Evolutionary conservation across 1,139 yeast species (phyloP), one percentile per base, ranked within the genome.

Genomic region (Sugiyamaella sp.): DNA sequence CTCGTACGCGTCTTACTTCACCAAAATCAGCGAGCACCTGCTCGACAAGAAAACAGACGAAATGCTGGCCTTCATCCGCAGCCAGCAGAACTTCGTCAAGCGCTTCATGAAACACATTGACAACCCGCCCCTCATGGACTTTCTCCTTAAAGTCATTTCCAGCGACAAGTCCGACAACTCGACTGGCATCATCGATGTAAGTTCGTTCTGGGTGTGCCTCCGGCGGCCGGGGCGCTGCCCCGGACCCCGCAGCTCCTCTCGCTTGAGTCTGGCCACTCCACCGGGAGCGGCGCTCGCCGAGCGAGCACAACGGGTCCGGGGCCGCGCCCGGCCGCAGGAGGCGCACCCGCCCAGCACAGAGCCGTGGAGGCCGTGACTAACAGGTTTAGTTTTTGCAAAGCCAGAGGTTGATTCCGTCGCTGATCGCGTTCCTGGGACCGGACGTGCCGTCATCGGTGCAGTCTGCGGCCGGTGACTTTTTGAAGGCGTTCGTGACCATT

Each of bases 391-490:
- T 82, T 56, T 74, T 86, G 56, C 89, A 85, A 64, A 75, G 78
- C 29, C 93, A 86, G 70, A 70, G 75, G 51, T 76, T 85, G 58
- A 84, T 85, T 27, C 80, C 82, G 9, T 75, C 79, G 40, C 76
- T 86, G 63, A 76, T 86, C 40, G 72, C 78, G 39, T 82, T 82
- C 49, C 74, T 86, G 58, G 85, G 81, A 45, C 77, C 81, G n/a
- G 81, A 79, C 8, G 69, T 74, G 21, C 70, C 82, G 20, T 77
- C 86, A 35, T 82, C 93, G 55, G 82, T 82, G 50, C 98, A 93
- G 70, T 85, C 95, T 2, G 95, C 98, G 0, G 95, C 96, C 1
- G 95, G 97, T 9, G 99, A 93, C 67, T 93, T 93, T 66, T 73
- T 93, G 53, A 95, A 93, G 68, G 98, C 98, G 0, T 81, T 95